A percentile compares a stretch with the other conserved stretches of the same genome.
These are phyloP conservation scores for Veloboletus limbatus DNA, from an alignment of 1,284 basidiomycete genomes.

Conservation along the genomic window DNA sequence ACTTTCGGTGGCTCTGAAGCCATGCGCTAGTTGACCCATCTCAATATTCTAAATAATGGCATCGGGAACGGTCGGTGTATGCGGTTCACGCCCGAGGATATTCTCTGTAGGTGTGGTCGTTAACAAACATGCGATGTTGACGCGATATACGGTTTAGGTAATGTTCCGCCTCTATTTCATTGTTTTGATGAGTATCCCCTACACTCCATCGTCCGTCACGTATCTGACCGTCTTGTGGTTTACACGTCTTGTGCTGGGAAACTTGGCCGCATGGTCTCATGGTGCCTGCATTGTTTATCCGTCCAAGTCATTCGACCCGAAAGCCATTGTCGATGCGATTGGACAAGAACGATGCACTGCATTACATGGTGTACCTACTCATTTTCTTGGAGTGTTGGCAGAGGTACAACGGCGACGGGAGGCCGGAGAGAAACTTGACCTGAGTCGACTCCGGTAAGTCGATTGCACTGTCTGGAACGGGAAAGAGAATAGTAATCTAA, in stretches of 20 bases:
- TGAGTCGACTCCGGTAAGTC: slow-evolving; percentile 52
- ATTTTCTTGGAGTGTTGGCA: slow-evolving; percentile 72
- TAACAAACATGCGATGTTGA: not conserved
- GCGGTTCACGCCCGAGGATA: slow-evolving; percentile 58
- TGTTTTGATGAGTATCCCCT: slow-evolving; percentile 75
- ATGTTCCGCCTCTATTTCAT: slow-evolving; percentile 79
- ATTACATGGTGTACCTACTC: slow-evolving; percentile 82
- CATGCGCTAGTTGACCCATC: slow-evolving; percentile 61
- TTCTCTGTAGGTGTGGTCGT: slow-evolving; percentile 53
- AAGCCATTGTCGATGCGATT: slow-evolving; percentile 64
- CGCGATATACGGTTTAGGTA: slow-evolving; percentile 44
- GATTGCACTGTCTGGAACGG: not conserved
- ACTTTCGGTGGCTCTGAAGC: not conserved
- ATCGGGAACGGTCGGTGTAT: slow-evolving; percentile 71
- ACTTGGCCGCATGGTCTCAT: slow-evolving; percentile 76
- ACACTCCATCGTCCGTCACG: not conserved
- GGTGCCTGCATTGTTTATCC: slow-evolving; percentile 76
- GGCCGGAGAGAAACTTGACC: slow-evolving; percentile 46
- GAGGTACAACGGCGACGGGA: slow-evolving; percentile 58
- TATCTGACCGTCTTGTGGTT: slow-evolving; percentile 10
- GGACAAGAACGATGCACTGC: slow-evolving; percentile 69
- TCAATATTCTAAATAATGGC: slow-evolving; percentile 77
- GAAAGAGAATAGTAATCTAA: not conserved
- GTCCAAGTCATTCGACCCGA: slow-evolving; percentile 62
- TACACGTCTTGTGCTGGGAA: slow-evolving; percentile 75